These are phyloP conservation scores for Parastagonospora nodorum DNA, from an alignment of 2,329 filamentous ascomycete species.

Conservation along the genomic window DNA sequence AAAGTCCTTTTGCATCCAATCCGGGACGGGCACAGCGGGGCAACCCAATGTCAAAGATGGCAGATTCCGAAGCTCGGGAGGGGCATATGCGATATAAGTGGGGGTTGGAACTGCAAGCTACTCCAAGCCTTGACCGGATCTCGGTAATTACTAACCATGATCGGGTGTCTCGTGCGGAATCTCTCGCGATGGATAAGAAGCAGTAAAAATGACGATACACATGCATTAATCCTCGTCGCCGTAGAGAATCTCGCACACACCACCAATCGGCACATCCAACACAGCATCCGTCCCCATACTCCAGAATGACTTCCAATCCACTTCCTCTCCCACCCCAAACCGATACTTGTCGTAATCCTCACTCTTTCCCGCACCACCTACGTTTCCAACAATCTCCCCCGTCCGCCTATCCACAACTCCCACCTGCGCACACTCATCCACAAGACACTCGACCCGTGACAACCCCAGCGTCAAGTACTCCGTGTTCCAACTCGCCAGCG, in stretches of 20 bases:
- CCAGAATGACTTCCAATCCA: conserved; percentile 85
- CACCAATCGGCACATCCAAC: conserved; percentile 93
- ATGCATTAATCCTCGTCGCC: conserved; percentile 56
- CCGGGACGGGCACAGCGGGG: conserved; percentile 13
- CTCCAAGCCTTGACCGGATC: conserved; percentile 19
- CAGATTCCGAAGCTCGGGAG: conserved; percentile 24
- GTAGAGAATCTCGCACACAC: conserved; percentile 93
- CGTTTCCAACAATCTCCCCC: conserved; percentile 58
- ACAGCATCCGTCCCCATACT: conserved; percentile 93
- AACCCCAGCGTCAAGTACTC: conserved; percentile 84
- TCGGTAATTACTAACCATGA: background rate
- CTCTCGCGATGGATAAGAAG: conserved; percentile 6
- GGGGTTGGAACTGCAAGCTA: conserved; percentile 18
- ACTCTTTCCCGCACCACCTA: conserved; percentile 26
- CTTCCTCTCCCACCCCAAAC: conserved; percentile 47
- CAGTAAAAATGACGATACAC: conserved; percentile 21
- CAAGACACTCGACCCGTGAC: conserved; percentile 81
- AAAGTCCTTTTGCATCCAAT: conserved; percentile 12
- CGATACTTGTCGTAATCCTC: conserved; percentile 33
- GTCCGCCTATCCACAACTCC: conserved; percentile 75
- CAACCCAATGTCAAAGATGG: conserved; percentile 10
- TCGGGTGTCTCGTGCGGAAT: background rate
- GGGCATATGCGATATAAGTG: conserved; percentile 20
- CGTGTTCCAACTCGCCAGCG: conserved; percentile 87
- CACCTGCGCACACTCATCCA: conserved; percentile 86